Evolutionary conservation across 2,329 filamentous ascomycete species (phyloP).

Genomic region (Fusarium sp.): DNA sequence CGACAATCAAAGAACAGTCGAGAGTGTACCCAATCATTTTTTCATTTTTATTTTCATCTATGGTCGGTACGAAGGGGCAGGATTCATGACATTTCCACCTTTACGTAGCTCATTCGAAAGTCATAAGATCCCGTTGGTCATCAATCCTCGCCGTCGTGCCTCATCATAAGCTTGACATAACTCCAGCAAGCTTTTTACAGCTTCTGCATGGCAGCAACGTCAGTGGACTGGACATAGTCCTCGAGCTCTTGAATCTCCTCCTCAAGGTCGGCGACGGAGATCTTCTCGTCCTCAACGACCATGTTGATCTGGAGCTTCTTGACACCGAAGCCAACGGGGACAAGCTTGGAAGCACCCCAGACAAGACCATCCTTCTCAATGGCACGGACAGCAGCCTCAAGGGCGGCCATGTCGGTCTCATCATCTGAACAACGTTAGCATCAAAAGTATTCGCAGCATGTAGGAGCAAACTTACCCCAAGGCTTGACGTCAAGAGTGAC

Average conservation of each 20-base stretch:
- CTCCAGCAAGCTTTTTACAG: constrained; percentile 69
- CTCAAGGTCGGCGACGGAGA: constrained; percentile 89
- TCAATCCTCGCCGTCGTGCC: constrained; percentile 52
- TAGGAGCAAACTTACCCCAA: constrained; percentile 79
- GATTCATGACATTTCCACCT: constrained; percentile 45
- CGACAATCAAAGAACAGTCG: background rate
- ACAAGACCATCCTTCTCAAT: constrained; percentile 95
- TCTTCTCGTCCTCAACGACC: constrained; percentile 96
- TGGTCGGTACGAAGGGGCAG: constrained; percentile 41
- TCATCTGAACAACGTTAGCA: constrained; percentile 71
- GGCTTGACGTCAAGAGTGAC: constrained; percentile 98
- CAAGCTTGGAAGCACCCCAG: constrained; percentile 93
- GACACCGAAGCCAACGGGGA: constrained; percentile 95
- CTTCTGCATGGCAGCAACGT: constrained; percentile 93
- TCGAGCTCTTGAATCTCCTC: constrained; percentile 85
- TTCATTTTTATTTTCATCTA: constrained; percentile 43
- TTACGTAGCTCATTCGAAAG: constrained; percentile 45
- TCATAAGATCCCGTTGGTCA: constrained; percentile 46
- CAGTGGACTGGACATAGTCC: constrained; percentile 96
- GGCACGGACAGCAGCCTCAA: constrained; percentile 83
- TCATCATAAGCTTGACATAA: constrained; percentile 49
- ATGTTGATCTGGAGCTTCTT: constrained; percentile 99
- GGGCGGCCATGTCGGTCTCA: constrained; percentile 88
- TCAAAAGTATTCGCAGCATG: background rate
- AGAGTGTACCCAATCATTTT: constrained; percentile 18